Conservation (phyloP, 2,329 filamentous ascomycete genomes). For the Alternaria longipes region DNA sequence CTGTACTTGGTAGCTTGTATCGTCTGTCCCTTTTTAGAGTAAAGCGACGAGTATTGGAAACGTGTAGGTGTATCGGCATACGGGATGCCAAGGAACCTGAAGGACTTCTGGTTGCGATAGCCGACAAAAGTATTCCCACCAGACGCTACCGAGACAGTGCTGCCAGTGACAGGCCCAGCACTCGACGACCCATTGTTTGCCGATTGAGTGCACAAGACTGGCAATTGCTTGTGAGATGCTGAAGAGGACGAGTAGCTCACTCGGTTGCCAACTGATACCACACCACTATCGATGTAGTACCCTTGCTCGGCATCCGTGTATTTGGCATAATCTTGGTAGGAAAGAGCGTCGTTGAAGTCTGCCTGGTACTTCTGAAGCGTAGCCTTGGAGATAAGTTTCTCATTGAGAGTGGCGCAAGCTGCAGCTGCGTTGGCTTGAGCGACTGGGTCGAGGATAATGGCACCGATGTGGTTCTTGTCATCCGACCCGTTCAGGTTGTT, state of each 20-base stretch:
- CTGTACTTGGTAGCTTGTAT: slow-evolving; percentile 59
- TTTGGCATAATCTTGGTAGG: slow-evolving; percentile 57
- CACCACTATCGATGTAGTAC: slow-evolving; percentile 56
- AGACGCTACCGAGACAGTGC: slow-evolving; percentile 52
- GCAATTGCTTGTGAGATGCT: slow-evolving; percentile 45
- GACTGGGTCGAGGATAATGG: slow-evolving; percentile 60
- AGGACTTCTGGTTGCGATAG: slow-evolving; percentile 62
- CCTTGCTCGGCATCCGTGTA: slow-evolving; percentile 48
- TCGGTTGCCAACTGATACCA: slow-evolving; percentile 49
- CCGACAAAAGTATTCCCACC: slow-evolving; percentile 60
- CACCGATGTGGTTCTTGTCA: slow-evolving; percentile 62
- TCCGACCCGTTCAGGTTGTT: slow-evolving; percentile 65
- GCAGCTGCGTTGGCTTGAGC: slow-evolving; percentile 49
- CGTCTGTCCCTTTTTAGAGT: slow-evolving; percentile 56
- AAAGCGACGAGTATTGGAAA: slow-evolving; percentile 59
- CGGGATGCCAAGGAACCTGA: slow-evolving; percentile 57
- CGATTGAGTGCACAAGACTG: slow-evolving; percentile 63
- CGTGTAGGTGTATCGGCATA: slow-evolving; percentile 56
- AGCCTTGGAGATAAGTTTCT: slow-evolving; percentile 56
- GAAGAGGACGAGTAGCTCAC: slow-evolving; percentile 49
- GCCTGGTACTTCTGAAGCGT: slow-evolving; percentile 55
- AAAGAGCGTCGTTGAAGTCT: slow-evolving; percentile 58
- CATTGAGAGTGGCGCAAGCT: slow-evolving; percentile 60
- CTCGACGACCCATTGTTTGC: slow-evolving; percentile 47
- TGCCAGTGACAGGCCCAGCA: slow-evolving; percentile 35